Percentiles rank a stretch among this genome's conserved stretches.
Evolutionary conservation across 768 basidiomycete genomes (phyloP).

Genomic region (Daedaleopsis nitida): DNA sequence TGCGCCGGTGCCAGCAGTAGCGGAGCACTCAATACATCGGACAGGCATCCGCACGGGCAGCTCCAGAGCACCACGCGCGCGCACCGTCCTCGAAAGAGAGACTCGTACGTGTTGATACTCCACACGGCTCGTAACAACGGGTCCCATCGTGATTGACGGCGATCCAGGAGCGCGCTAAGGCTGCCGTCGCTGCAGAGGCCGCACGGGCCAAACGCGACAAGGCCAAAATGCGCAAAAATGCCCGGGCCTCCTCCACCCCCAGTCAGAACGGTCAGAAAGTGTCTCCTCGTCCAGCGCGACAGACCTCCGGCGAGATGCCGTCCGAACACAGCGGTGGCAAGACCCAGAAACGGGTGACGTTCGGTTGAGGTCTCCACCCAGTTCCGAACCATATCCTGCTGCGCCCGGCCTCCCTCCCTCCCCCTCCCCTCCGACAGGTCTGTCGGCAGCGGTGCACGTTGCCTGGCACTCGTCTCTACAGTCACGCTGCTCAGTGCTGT

Average conservation of each 20-base stretch:
- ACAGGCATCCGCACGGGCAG: background rate
- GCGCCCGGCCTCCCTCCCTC: too few relatives aligned
- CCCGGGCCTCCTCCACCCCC: constrained; percentile 4
- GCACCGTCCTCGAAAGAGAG: constrained; percentile 10
- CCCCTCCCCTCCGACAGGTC: background rate
- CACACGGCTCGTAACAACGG: background rate
- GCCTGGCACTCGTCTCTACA: background rate
- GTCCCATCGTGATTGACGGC: background rate
- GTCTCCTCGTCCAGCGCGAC: background rate
- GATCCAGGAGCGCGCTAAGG: constrained; percentile 27
- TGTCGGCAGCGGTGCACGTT: background rate
- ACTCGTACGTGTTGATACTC: constrained; percentile 19
- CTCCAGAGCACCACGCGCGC: background rate
- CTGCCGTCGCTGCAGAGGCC: constrained; percentile 20
- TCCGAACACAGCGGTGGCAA: background rate
- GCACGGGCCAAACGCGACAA: constrained; percentile 26
- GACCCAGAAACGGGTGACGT: constrained; percentile 17
- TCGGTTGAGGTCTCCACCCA: constrained; percentile 10
- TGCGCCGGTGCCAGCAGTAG: constrained; percentile 7
- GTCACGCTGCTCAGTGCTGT: background rate
- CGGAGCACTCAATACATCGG: background rate
- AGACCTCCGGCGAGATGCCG: background rate
- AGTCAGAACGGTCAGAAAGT: background rate
- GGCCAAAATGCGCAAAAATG: constrained; percentile 21
- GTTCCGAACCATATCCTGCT: background rate